phyloP scores from a whole-genome alignment of 2,329 filamentous ascomycete genomes.

The Colletotrichum coccodes region DNA sequence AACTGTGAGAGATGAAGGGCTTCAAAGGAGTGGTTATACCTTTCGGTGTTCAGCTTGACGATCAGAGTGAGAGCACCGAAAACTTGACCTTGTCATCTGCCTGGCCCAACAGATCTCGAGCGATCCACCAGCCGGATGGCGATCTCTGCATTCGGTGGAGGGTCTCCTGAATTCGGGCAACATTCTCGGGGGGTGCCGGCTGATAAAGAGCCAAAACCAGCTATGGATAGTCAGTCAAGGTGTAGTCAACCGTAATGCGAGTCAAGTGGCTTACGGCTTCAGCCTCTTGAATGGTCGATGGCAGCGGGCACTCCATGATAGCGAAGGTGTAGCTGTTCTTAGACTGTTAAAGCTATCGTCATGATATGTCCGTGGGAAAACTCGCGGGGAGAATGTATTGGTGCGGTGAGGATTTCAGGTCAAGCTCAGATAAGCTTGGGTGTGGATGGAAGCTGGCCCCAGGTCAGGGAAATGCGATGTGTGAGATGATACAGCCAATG shows the following conservation, averaged over 20 bases:
- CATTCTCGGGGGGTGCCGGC: constrained; percentile 58
- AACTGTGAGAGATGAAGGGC: background rate
- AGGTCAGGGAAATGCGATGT: background rate
- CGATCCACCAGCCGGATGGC: constrained; percentile 85
- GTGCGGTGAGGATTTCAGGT: background rate
- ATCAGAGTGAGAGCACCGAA: constrained; percentile 94
- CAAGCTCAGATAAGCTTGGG: background rate
- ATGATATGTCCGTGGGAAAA: background rate
- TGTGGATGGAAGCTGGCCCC: background rate
- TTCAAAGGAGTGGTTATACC: constrained; percentile 57
- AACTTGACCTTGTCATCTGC: constrained; percentile 83
- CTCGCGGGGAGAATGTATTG: no score
- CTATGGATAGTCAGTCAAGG: constrained; percentile 36
- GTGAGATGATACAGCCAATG: background rate
- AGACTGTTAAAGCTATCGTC: background rate
- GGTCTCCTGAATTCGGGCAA: constrained; percentile 72
- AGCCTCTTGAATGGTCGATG: constrained; percentile 25
- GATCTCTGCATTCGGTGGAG: constrained; percentile 84
- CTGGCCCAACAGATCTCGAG: constrained; percentile 77
- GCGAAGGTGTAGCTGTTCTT: background rate
- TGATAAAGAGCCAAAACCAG: constrained; percentile 65
- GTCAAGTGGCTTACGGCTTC: constrained; percentile 22
- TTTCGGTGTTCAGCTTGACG: constrained; percentile 93
- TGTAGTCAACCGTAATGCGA: background rate
- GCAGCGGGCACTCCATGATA: constrained; percentile 27